Conservation (phyloP, 345 rosid genomes). For the Punica granatum region DNA sequence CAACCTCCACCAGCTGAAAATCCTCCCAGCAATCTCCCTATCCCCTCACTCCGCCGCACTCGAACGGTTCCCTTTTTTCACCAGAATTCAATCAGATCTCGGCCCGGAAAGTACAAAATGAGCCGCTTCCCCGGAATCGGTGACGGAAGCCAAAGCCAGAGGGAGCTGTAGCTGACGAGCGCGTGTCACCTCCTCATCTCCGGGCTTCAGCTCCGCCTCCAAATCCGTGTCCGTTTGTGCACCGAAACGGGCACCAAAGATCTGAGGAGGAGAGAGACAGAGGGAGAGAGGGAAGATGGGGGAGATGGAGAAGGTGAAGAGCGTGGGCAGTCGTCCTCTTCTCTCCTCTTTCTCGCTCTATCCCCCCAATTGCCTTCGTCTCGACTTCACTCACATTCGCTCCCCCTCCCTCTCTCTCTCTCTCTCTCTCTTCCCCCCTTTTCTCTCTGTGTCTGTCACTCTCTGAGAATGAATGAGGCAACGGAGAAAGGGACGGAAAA, state of each 20-base stretch:
- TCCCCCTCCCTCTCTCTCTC: background rate
- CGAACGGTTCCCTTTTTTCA: background rate
- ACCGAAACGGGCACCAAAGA: background rate
- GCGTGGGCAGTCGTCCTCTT: background rate
- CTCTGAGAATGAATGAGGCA: no score
- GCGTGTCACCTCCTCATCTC: background rate
- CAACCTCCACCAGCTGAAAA: background rate
- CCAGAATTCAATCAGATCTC: conserved; percentile 6
- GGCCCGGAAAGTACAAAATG: background rate
- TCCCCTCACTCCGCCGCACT: background rate
- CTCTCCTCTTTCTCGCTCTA: background rate
- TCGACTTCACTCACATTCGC: background rate
- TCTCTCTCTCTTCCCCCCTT: no score
- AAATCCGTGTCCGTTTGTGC: conserved; percentile 1
- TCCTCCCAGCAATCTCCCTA: background rate
- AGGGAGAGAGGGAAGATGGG: no score
- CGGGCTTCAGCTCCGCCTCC: background rate
- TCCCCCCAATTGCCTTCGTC: background rate
- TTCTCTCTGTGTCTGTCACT: no score
- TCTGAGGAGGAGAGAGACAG: background rate
- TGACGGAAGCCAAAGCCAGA: no score
- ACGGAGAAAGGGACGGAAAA: conserved; percentile 1
- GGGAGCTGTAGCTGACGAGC: background rate
- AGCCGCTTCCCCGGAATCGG: no score
- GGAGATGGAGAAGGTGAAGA: background rate